phyloP scores from a whole-genome alignment of 371 early-diverging fungal genomes.

The Mucor plumbeus region DNA sequence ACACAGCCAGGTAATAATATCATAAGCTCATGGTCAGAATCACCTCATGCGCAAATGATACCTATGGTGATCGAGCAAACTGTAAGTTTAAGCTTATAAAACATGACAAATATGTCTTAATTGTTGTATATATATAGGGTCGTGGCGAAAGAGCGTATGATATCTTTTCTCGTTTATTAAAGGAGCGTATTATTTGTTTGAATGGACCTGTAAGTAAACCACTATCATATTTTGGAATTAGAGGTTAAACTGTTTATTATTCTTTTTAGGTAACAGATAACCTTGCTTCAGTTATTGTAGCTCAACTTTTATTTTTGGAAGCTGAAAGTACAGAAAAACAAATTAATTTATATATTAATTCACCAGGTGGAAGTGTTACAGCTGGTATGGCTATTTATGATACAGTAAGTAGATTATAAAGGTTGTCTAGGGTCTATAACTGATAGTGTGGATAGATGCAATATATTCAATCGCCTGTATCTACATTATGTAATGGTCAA shows the following conservation, averaged over 20 bases:
- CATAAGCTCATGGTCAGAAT: constrained; percentile 29
- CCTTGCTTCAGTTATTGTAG: constrained; percentile 86
- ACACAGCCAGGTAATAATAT: constrained; percentile 13
- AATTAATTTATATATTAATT: constrained; percentile 94
- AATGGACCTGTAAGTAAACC: constrained; percentile 75
- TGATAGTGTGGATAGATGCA: background rate
- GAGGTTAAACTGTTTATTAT: background rate
- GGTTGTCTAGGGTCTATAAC: too few species aligned
- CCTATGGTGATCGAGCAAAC: constrained; percentile 79
- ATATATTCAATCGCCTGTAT: constrained; percentile 92
- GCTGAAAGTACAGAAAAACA: constrained; percentile 94
- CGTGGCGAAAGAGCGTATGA: constrained; percentile 90
- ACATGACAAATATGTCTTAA: too few species aligned
- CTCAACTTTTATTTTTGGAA: constrained; percentile 95
- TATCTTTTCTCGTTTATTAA: constrained; percentile 95
- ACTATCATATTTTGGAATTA: background rate
- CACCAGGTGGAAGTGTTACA: constrained; percentile 96
- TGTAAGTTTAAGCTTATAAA: constrained; percentile 41
- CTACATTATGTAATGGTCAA: constrained; percentile 95
- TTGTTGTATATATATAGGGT: constrained; percentile 39
- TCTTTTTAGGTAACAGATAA: constrained; percentile 75
- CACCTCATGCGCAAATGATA: constrained; percentile 56
- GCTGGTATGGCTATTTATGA: constrained; percentile 96
- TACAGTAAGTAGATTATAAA: constrained; percentile 59
- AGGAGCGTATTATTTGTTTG: constrained; percentile 95